A percentile compares a stretch with the other conserved stretches of the same genome.
Evolutionary conservation across 1,284 basidiomycete genomes (phyloP).

Genomic region (Volvariella volvacea): DNA sequence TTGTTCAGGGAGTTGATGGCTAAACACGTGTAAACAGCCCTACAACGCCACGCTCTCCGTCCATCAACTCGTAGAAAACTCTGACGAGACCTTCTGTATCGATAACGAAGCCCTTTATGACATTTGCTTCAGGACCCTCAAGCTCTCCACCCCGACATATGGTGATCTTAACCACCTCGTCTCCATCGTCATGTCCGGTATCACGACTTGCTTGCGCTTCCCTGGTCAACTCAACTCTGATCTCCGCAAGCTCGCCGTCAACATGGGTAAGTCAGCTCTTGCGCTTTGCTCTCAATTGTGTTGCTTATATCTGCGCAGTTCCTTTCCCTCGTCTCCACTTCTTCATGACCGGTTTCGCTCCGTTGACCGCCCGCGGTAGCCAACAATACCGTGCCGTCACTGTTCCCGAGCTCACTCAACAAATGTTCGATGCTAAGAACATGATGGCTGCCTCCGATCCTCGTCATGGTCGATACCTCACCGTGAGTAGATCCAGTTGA

Average conservation of each 20-base stretch:
- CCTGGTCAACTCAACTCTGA: constrained; percentile 99
- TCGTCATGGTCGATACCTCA: constrained; percentile 90
- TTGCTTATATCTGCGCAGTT: constrained; percentile 36
- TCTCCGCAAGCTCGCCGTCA: constrained; percentile 93
- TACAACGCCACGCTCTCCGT: constrained; percentile 96
- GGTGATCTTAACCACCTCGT: constrained; percentile 97
- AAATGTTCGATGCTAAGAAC: constrained; percentile 99
- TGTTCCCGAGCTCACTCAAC: constrained; percentile 93
- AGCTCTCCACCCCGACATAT: constrained; percentile 90
- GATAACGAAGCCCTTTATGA: constrained; percentile 99
- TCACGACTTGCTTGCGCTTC: constrained; percentile 95
- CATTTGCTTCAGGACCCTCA: constrained; percentile 96
- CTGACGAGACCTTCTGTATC: constrained; percentile 93
- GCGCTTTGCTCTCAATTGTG: background rate
- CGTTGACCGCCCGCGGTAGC: constrained; percentile 88
- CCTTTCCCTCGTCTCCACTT: constrained; percentile 99
- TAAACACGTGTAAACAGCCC: constrained; percentile 39
- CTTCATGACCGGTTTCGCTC: constrained; percentile 98
- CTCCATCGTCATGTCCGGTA: constrained; percentile 96
- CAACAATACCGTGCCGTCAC: constrained; percentile 93
- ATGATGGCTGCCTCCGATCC: constrained; percentile 98
- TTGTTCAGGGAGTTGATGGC: constrained; percentile 4
- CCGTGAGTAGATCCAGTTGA: constrained; percentile 39
- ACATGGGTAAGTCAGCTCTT: constrained; percentile 74
- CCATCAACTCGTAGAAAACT: constrained; percentile 95